Evolutionary conservation across 2,329 filamentous ascomycete genomes (phyloP), one percentile per base, ranked within the genome.

Genomic region (Verticillium klebahnii): DNA sequence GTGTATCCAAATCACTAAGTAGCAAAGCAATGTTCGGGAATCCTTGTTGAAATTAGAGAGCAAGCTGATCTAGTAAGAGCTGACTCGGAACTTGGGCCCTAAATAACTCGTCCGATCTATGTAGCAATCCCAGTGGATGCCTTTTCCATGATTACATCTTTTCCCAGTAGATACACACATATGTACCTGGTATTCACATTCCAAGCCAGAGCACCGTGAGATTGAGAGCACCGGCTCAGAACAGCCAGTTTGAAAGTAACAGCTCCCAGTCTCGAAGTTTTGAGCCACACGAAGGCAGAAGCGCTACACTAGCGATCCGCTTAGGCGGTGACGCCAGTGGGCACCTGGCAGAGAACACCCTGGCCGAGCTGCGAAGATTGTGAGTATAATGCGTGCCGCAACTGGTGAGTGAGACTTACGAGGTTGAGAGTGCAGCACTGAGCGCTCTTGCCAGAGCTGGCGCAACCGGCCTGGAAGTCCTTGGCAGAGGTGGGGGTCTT

Each of bases 381-480:
- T 64, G 3, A 64, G 63, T 19, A 50, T 1, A 5, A 4, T 12
- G 8, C 19, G 19, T 9, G 45, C 5, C 5, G 12, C 8, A 4
- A 19, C 2, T 9, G 11, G 19, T 23, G 54, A 12, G 29, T 17
- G 7, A 3, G 17, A 58, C 64, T 60, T 34, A 65, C 56, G 19
- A 86, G 76, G 7, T 83, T 84, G 25, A 87, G 65, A 15, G 80
- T 71, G 66, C 85, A 87, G 80, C 85, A 87, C 67, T 82, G 82
- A 61, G 83, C 83, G 63, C 79, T 78, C 73, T 85, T 82, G 59
- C 83, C 82, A 4, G 76, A 74, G 5, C 67, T 75, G 2, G 81
- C 60, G 68, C 83, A 85, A 66, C 78, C 72, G 23, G 73, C 70
- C 62, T 75, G 72, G 72, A 86, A 83, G 62, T 76, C 69, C 25